Evolutionary conservation across 129 eudicot species (phyloP).

Genomic region (Saussurea involucrata): DNA sequence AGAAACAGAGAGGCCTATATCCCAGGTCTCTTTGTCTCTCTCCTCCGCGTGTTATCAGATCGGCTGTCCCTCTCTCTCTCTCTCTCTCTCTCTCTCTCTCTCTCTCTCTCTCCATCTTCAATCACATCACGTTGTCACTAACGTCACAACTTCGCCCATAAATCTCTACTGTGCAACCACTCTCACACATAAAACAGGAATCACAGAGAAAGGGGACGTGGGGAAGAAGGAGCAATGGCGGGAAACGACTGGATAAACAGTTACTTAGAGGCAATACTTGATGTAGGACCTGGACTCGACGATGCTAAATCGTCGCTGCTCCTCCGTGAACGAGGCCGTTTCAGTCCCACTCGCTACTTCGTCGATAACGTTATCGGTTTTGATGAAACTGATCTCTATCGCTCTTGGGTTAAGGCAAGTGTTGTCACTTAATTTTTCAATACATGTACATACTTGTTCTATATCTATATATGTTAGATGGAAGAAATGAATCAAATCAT

Average conservation of each 20-base stretch:
- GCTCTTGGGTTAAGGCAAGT: conserved; percentile 82
- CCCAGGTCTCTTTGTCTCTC: conserved; percentile 20
- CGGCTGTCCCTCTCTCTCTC: conserved; percentile 24
- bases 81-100: conserved; percentile 15
- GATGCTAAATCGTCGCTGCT: conserved; percentile 75
- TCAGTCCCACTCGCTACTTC: conserved; percentile 91
- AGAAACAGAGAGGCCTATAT: conserved; percentile 26
- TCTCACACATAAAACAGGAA: conserved; percentile 1
- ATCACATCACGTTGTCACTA: conserved; percentile 18
- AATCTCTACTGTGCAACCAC: background rate
- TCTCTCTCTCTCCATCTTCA: conserved; percentile 20
- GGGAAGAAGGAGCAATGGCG: conserved; percentile 44
- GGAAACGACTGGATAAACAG: conserved; percentile 99
- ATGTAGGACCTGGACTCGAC: conserved; percentile 82
- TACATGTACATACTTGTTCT: background rate
- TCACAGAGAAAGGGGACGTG: background rate
- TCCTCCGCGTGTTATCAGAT: conserved; percentile 38
- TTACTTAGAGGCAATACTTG: conserved; percentile 90
- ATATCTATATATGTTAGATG: background rate
- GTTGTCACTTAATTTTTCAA: background rate
- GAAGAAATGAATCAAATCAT: conserved; percentile 1
- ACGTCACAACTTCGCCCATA: background rate
- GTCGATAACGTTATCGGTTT: conserved; percentile 94
- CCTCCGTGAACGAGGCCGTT: conserved; percentile 84
- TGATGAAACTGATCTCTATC: conserved; percentile 98